Conservation (phyloP, 495 filamentous ascomycete genomes). For the Parathielavia hyrcaniae region DNA sequence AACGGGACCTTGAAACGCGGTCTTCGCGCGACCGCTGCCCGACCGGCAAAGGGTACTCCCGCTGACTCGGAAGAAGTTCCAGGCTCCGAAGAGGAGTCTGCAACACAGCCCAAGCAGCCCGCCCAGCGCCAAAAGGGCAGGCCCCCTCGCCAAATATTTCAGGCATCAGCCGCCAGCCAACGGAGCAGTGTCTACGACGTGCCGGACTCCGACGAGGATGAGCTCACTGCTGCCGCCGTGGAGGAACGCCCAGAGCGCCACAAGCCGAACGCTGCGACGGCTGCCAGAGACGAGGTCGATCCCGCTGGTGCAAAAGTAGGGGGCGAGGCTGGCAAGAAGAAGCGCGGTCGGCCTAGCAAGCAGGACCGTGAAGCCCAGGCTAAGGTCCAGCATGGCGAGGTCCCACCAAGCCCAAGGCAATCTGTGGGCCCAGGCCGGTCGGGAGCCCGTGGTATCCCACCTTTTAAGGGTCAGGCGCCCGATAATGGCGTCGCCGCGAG, state of each 20-base stretch:
- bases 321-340: slow-evolving; percentile 10
- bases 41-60: not conserved
- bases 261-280: not conserved
- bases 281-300: not conserved
- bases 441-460: not conserved
- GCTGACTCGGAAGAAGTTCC: slow-evolving; percentile 22
- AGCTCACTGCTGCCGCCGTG: slow-evolving; percentile 17
- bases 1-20: slow-evolving; percentile 21
- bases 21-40: not conserved
- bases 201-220: slow-evolving; percentile 38
- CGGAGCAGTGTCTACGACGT: slow-evolving; percentile 36
- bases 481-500: not conserved
- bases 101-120: slow-evolving; percentile 12
- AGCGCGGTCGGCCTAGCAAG: slow-evolving; percentile 25
- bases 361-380: slow-evolving; percentile 13
- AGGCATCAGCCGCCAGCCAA: not conserved
- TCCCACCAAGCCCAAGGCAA: not conserved
- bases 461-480: not conserved
- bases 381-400: not conserved
- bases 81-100: slow-evolving; percentile 23
- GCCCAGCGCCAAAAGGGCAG: slow-evolving; percentile 1
- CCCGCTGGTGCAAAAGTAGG: slow-evolving; percentile 3
- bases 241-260: not conserved
- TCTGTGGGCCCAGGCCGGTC: not conserved
- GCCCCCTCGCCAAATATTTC: slow-evolving; percentile 9